A percentile compares a stretch with the other conserved stretches of the same genome.
Conservation (phyloP, 2,329 filamentous ascomycete species). For the Colletotrichum gigasporum region DNA sequence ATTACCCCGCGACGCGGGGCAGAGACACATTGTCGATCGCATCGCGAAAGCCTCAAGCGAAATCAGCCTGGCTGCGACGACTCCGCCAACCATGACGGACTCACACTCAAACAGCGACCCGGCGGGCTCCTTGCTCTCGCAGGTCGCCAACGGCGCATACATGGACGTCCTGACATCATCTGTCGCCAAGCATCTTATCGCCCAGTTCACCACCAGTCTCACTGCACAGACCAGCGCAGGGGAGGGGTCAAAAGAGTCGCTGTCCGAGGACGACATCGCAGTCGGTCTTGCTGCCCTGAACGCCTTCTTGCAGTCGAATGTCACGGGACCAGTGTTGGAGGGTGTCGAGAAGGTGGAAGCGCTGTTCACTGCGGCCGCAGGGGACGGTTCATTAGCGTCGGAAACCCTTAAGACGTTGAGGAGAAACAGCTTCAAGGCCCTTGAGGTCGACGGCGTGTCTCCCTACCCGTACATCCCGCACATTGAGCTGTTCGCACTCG, state of each 20-base stretch:
- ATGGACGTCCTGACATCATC: constrained; percentile 22
- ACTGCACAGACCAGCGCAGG: neutral
- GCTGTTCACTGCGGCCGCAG: constrained; percentile 49
- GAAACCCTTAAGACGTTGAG: constrained; percentile 46
- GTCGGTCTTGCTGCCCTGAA: constrained; percentile 76
- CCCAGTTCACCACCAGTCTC: constrained; percentile 2
- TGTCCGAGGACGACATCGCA: constrained; percentile 45
- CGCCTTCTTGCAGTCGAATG: constrained; percentile 85
- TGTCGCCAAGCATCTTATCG: constrained; percentile 2
- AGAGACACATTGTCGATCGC: constrained; percentile 8
- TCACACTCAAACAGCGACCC: neutral
- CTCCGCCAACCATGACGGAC: neutral
- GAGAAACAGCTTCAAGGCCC: constrained; percentile 53
- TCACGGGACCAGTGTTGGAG: constrained; percentile 84
- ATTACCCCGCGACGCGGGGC: constrained; percentile 29
- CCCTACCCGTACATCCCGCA: constrained; percentile 86
- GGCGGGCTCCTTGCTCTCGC: neutral
- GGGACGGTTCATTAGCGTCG: constrained; percentile 24
- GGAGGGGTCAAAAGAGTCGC: neutral
- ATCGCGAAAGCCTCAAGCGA: constrained; percentile 1
- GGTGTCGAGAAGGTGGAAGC: constrained; percentile 39
- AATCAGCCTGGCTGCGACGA: neutral
- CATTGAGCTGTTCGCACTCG: constrained; percentile 84
- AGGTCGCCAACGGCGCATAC: constrained; percentile 12
- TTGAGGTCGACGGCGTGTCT: constrained; percentile 85